Evolutionary conservation across 495 filamentous ascomycete species (phyloP).

Genomic region (Parachaetomium inaequale): DNA sequence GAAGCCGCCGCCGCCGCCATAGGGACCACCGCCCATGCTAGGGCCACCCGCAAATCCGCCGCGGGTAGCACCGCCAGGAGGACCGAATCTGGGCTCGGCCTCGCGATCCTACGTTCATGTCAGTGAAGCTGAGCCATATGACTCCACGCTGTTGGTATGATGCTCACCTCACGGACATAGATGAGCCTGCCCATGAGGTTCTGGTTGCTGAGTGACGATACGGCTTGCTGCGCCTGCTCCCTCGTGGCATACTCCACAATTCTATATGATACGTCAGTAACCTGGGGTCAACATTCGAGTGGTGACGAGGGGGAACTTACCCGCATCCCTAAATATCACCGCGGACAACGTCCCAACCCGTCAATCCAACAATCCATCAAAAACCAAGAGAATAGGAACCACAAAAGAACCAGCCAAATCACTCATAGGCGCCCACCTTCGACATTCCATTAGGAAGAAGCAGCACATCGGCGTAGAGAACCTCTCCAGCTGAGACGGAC

Average conservation of each 20-base stretch:
- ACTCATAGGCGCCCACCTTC: constrained; percentile 97
- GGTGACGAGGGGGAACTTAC: constrained; percentile 55
- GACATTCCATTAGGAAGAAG: constrained; percentile 99
- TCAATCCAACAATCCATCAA: constrained; percentile 98
- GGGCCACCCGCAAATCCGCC: constrained; percentile 59
- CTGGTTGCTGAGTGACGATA: constrained; percentile 97
- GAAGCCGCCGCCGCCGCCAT: constrained; percentile 38
- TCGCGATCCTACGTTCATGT: constrained; percentile 70
- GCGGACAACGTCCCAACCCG: constrained; percentile 92
- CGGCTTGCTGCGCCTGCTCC: constrained; percentile 97
- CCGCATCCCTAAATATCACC: constrained; percentile 99
- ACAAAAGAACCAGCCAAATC: constrained; percentile 79
- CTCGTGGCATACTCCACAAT: constrained; percentile 99
- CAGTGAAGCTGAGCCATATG: constrained; percentile 2
- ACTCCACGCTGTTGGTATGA: background rate
- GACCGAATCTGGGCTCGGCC: constrained; percentile 89
- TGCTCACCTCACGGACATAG: constrained; percentile 90
- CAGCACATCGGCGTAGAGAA: constrained; percentile 99
- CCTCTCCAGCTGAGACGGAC: constrained; percentile 76
- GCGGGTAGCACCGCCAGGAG: constrained; percentile 52
- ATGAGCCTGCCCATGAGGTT: constrained; percentile 97
- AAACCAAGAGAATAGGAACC: constrained; percentile 63
- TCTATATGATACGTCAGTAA: constrained; percentile 46
- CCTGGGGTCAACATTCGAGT: background rate
- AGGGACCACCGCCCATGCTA: constrained; percentile 43